Base-by-base conservation (phyloP, 768 basidiomycete genomes). In the Paxillus involutus region DNA sequence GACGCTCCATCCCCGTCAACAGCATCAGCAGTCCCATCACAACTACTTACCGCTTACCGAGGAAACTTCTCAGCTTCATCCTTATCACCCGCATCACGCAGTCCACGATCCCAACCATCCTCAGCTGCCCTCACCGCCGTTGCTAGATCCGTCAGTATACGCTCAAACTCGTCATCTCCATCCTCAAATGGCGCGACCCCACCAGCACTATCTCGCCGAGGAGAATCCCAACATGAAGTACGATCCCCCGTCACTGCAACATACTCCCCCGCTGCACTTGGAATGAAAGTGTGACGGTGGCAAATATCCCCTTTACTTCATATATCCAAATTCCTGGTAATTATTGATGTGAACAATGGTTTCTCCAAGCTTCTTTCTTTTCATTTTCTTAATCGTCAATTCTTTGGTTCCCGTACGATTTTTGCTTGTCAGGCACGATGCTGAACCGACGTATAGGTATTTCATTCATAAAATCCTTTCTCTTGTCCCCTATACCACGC, bases 201-300 rank as follows among this genome's bases (percentile, higher is more conserved):
- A 70, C 54, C 74, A 62, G 57, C 73, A 61, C 50, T 71, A 67
- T 56, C 73, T 57, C 61, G 70, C 42, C 64, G 73, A 62, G 69
- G 68, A 68, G 60, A 67, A 56, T 51, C 64, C 36, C 65, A 67
- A 54, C 75, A 65, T 63, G 74, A 77, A 74, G 71, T 77, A 74
- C 74, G 76, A 73, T 68, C 74, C 63, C 51, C 75, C 65, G 75
- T 73, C 64, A 54, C 72, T 71, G 64, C 77, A 52, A 47, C 64
- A 57, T 76, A 78, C 76, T 47, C 79, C 73, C 30, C 77, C 72
- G 63, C 75, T 75, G 69, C 73, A 60, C 64, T 77, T 73, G 78
- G 78, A 75, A 76, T 80, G 77, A 79, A 75, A 59, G 78, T 73
- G 6, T 76, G 37, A 53, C 32, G 11, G 44, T 4, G 46, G 47